phyloP scores from a whole-genome alignment of 352 stramenopile genomes.

The Phytophthora quininea region DNA sequence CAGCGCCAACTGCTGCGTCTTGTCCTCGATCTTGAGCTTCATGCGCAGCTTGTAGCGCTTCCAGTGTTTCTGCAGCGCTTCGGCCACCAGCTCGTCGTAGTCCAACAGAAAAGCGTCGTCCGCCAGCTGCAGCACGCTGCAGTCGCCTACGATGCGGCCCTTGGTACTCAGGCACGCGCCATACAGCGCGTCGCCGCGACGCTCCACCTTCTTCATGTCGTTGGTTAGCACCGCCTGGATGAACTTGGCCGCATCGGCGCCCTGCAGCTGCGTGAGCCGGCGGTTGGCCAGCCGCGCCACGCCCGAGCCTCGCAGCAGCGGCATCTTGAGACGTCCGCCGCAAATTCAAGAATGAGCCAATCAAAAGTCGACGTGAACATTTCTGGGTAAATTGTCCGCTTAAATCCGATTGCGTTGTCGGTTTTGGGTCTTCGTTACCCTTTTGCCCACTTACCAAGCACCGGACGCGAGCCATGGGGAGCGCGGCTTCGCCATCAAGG shows the following conservation, averaged over 20 bases:
- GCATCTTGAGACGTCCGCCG: constrained; percentile 17
- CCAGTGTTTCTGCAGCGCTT: constrained; percentile 81
- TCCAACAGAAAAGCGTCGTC: constrained; percentile 77
- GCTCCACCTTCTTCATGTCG: constrained; percentile 71
- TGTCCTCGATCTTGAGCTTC: constrained; percentile 79
- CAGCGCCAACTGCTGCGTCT: constrained; percentile 52
- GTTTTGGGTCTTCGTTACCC: too few species aligned
- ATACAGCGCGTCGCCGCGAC: constrained; percentile 69
- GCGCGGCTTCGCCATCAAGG: constrained; percentile 89
- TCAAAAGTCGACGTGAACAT: background rate
- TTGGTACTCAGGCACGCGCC: constrained; percentile 84
- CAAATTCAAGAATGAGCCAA: constrained; percentile 23
- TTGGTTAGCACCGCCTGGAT: constrained; percentile 87
- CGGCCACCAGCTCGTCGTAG: constrained; percentile 64
- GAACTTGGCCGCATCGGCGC: constrained; percentile 71
- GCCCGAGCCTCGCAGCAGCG: constrained; percentile 41
- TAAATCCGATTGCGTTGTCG: background rate
- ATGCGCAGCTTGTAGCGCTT: constrained; percentile 90
- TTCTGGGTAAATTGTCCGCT: background rate
- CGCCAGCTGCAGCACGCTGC: constrained; percentile 73
- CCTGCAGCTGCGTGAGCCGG: constrained; percentile 72
- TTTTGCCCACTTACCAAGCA: constrained; percentile 3
- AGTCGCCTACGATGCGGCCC: constrained; percentile 77
- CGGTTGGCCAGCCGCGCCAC: constrained; percentile 60
- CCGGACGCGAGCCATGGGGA: constrained; percentile 62